Evolutionary conservation across 495 filamentous ascomycete genomes (phyloP), one percentile per base, ranked within the genome.

Genomic region (Tuber microsphaerosporum): DNA sequence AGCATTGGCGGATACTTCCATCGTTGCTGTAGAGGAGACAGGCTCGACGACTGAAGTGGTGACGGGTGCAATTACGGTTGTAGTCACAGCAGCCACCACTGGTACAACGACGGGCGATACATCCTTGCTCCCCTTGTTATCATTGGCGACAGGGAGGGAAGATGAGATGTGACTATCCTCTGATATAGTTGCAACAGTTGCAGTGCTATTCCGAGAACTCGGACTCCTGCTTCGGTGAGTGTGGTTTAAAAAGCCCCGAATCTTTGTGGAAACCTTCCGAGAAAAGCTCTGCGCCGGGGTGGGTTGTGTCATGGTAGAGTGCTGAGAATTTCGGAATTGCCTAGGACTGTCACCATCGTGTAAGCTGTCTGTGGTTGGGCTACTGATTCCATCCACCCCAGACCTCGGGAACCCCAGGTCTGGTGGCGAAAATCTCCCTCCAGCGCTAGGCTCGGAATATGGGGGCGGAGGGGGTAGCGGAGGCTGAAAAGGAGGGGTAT

Each of bases 231-330:
- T 70, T 34, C 78, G 76, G 39, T 77, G 77, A 45, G 76, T 75
- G 39, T 79, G 77, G 10, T 34, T 34, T 34, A 79, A 74, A 20
- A 79, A 74, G 14, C 76, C 77, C 34, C 77, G 77, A 65, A 79
- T 72, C n/a, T 75, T 79, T 79, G 77, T 79, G 37, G 77, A 79
- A 41, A 79, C 78, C 76, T 79, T 79, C 37, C 77, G 77, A 31
- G 76, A 79, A 74, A 79, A 79, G 65, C 76, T 79, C 73, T 79
- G 77, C 3, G 76, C 72, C 9, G 77, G 75, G 19, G 77, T 79
- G 16, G 77, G 76, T 31, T 65, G 56, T 34, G 56, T 34, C 56
- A 65, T 34, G 14, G 31, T 19, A 17, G 56, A 65, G 6, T 65
- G 56, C 31, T 65, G 56, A 65, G 26, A 65, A 65, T 65, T 65